Percentiles rank a stretch among this genome's conserved stretches.
Conservation (phyloP, 371 early-diverging fungal genomes). For the Lichtheimia hyalospora region DNA sequence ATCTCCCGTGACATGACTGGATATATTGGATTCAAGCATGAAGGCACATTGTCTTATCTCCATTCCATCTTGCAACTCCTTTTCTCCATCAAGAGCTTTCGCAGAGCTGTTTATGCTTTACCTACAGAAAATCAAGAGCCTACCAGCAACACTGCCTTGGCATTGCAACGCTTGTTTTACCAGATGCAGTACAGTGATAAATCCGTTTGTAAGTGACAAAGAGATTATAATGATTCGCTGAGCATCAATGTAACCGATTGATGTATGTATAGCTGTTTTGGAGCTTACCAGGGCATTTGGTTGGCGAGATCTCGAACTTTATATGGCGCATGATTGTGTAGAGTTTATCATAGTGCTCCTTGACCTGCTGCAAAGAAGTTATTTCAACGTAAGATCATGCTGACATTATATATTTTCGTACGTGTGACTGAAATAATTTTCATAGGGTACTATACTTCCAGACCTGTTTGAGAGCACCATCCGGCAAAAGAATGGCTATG, state of each 20-base stretch:
- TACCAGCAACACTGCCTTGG: slow-evolving; percentile 83
- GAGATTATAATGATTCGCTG: background rate
- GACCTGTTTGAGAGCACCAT: too few relatives aligned
- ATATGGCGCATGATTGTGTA: slow-evolving; percentile 95
- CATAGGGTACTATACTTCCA: too few relatives aligned
- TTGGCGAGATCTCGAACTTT: slow-evolving; percentile 90
- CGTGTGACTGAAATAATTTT: too few relatives aligned
- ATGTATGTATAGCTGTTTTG: slow-evolving; percentile 94
- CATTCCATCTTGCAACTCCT: slow-evolving; percentile 98
- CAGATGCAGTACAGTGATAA: slow-evolving; percentile 70
- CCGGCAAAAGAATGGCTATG: too few relatives aligned
- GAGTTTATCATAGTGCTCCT: slow-evolving; percentile 93
- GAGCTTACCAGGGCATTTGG: slow-evolving; percentile 94
- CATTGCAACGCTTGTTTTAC: slow-evolving; percentile 96
- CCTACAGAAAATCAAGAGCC: slow-evolving; percentile 89
- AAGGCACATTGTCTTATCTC: slow-evolving; percentile 98
- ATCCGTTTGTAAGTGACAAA: slow-evolving; percentile 60
- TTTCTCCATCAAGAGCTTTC: slow-evolving; percentile 93
- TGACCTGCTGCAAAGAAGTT: slow-evolving; percentile 78
- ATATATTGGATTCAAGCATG: slow-evolving; percentile 94
- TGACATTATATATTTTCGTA: too few relatives aligned
- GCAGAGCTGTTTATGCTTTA: slow-evolving; percentile 87
- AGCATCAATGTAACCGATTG: background rate
- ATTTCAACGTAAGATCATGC: too few relatives aligned
- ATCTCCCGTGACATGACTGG: slow-evolving; percentile 91